Evolutionary conservation across 371 early-diverging fungal genomes (phyloP), one percentile per base, ranked within the genome.

Genomic region (Polyrhizophydium stewartii): DNA sequence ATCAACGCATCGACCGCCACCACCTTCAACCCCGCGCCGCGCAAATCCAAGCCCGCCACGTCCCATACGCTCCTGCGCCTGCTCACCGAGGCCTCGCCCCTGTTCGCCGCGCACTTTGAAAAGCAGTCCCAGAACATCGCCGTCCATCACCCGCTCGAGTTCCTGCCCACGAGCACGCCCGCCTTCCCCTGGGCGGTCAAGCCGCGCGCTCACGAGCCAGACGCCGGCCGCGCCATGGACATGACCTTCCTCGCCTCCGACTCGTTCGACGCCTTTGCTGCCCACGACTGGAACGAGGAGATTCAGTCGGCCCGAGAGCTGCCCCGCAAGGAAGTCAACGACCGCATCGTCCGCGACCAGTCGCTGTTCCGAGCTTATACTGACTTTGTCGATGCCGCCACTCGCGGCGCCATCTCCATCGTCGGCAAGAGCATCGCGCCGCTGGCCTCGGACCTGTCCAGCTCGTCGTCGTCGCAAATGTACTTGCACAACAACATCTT

Each of bases 201-300:
- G 56, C 69, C 69, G 12, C 72, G 77, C n/a, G 16, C 28, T 12
- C 86, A 85, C 61, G 69, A 72, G 16, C 82, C 78, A 32, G 91
- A 90, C 61, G 70, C 83, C 37, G 76, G 86, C 27, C 85, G 91
- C 31, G 79, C 85, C 27, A 70, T 88, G 28, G 92, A 91, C 61
- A 68, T 82, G 25, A 75, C 83, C 43, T 73, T 93, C 31, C 73
- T 76, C 61, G 79, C 81, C 51, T 85, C 88, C 7, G 78, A 81
- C 31, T 58, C 56, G 16, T 66, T 82, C 7, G 91, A 91, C 56
- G 81, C 86, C 3, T 85, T 86, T 1, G 92, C 89, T 13, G 61
- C 92, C 58, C 88, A 92, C 46, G 96, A 97, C 71, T 97, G 96
- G 96, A 96, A 97, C 76, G 96, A 97, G 59, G 96, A 97, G 68